These are phyloP conservation scores for Porphyrellus cyaneotinctus DNA, from an alignment of 768 basidiomycete genomes.

Conservation along the genomic window DNA sequence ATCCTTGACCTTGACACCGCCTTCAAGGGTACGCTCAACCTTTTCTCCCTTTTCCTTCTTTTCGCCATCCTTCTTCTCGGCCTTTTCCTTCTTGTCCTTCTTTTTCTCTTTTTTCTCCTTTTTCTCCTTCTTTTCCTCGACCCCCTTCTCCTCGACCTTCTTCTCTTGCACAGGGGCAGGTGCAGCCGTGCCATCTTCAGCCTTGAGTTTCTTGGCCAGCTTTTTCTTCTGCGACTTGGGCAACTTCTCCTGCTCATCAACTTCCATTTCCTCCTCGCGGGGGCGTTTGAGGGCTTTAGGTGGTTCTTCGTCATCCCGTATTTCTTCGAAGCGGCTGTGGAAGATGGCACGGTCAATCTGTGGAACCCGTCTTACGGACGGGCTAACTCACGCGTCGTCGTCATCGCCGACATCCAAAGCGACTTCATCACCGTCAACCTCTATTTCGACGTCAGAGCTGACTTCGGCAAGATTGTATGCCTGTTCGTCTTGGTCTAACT, in stretches of 20 bases:
- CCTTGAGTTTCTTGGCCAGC: slow-evolving; percentile 70
- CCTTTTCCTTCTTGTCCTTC: slow-evolving; percentile 33
- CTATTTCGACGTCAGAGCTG: slow-evolving; percentile 79
- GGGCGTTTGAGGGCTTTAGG: slow-evolving; percentile 62
- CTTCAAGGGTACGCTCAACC: slow-evolving; percentile 42
- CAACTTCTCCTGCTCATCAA: slow-evolving; percentile 36
- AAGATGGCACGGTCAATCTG: background rate
- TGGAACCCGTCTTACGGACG: background rate
- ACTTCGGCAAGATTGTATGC: slow-evolving; percentile 65
- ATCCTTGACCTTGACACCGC: slow-evolving; percentile 77
- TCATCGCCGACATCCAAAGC: slow-evolving; percentile 49
- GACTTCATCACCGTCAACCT: slow-evolving; percentile 60
- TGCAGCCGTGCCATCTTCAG: slow-evolving; percentile 45
- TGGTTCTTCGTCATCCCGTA: slow-evolving; percentile 36
- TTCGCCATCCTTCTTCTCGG: slow-evolving; percentile 29
- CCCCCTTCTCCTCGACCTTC: slow-evolving; percentile 26
- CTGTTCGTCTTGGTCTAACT: slow-evolving; percentile 22
- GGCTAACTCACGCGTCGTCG: slow-evolving; percentile 38
- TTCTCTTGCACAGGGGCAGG: slow-evolving; percentile 25
- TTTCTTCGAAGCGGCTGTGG: slow-evolving; percentile 66
- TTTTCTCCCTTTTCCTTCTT: slow-evolving; percentile 27
- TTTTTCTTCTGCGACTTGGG: slow-evolving; percentile 58
- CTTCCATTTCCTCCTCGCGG: slow-evolving; percentile 56
- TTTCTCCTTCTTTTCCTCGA: slow-evolving; percentile 46
- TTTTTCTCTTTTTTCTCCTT: slow-evolving; percentile 63